phyloP scores from a whole-genome alignment of 2,329 filamentous ascomycete species.

The Xylaria sp. region DNA sequence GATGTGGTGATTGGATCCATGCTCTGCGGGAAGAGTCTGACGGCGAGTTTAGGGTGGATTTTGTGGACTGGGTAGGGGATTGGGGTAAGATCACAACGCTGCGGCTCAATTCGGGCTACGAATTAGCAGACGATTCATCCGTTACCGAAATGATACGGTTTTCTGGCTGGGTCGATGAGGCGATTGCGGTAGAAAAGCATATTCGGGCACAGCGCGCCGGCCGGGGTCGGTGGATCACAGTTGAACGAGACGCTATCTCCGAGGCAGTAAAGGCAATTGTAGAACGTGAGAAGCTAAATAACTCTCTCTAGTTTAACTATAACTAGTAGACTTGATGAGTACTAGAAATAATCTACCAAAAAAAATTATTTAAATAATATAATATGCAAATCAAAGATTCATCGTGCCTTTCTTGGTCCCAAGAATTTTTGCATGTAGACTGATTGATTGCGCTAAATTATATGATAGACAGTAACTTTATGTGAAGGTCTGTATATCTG shows the following conservation, averaged over 20 bases:
- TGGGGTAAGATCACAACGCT: conserved; percentile 65
- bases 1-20: conserved; percentile 66
- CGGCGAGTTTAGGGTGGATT: conserved; percentile 53
- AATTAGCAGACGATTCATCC: conserved; percentile 50
- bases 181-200: conserved; percentile 59
- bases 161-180: conserved; percentile 53
- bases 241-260: conserved; percentile 56
- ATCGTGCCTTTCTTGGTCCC: background rate
- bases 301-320: conserved; percentile 1
- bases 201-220: conserved; percentile 60
- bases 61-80: conserved; percentile 64
- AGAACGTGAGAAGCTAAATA: conserved; percentile 29
- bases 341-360: conserved; percentile 1
- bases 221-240: conserved; percentile 60
- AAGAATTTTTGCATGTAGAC: background rate
- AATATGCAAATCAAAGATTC: too few relatives aligned
- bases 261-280: conserved; percentile 34
- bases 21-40: conserved; percentile 58
- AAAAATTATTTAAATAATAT: background rate
- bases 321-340: background rate
- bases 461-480: too few relatives aligned
- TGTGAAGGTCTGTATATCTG: background rate
- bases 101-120: conserved; percentile 59
- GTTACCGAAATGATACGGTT: conserved; percentile 51
- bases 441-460: background rate